Conservation (phyloP, 257 asterid genomes). For the Solanum dulcamara region DNA sequence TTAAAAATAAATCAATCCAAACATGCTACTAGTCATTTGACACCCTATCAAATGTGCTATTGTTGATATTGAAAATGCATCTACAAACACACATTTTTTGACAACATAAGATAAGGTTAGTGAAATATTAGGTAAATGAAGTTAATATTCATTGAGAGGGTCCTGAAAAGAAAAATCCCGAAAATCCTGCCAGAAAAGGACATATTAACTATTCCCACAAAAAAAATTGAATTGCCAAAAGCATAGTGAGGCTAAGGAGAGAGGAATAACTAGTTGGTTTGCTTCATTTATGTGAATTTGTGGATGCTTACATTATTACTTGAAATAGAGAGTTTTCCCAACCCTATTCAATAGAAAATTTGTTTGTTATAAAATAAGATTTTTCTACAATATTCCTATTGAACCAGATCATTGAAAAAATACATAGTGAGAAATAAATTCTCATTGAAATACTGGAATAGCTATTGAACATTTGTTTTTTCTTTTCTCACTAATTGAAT, state of each 20-base stretch:
- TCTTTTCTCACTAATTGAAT: no score
- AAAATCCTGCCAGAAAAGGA: constrained; percentile 7
- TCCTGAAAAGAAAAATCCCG: constrained; percentile 14
- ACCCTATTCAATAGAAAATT: not conserved
- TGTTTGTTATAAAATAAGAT: not conserved
- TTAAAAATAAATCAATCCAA: no score
- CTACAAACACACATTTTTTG: not conserved
- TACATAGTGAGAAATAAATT: no score
- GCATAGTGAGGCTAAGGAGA: not conserved
- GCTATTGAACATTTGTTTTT: no score
- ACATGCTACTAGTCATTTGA: no score
- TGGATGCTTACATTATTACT: not conserved
- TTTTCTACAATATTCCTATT: no score
- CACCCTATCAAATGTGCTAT: not conserved
- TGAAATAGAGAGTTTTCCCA: not conserved
- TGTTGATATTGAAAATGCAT: not conserved
- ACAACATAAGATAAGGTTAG: not conserved
- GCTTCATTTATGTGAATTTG: not conserved
- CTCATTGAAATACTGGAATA: no score
- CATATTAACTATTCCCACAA: not conserved
- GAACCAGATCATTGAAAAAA: no score
- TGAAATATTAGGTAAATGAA: not conserved
- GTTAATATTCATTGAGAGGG: not conserved
- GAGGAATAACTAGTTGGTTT: not conserved
- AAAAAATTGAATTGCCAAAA: not conserved